phyloP scores from a whole-genome alignment of 2,329 filamentous ascomycete species.

The Pseudocercospora musae region DNA sequence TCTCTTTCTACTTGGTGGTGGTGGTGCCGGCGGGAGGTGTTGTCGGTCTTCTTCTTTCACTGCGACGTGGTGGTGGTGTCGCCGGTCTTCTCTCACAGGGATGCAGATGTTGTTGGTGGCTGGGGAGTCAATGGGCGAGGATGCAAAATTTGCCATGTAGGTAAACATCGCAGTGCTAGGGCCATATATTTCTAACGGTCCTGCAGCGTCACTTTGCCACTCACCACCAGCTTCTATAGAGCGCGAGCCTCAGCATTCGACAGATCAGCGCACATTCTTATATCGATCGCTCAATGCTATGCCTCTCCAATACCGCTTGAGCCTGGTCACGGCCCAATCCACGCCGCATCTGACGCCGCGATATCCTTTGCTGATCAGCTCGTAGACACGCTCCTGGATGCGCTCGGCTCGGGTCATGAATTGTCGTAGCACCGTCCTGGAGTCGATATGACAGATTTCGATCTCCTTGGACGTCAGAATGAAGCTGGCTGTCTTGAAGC shows the following conservation, averaged over 20 bases:
- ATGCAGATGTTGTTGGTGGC: background rate
- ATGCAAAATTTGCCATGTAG: background rate
- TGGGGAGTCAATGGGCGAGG: background rate
- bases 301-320: no score
- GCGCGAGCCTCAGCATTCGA: no score
- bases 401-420: no score
- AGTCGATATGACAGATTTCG: background rate
- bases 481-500: background rate
- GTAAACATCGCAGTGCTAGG: background rate
- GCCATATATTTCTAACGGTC: background rate
- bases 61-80: background rate
- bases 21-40: background rate
- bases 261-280: no score
- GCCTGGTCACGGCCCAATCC: no score
- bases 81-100: background rate
- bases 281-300: no score
- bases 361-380: no score
- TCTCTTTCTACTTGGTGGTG: background rate
- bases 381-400: no score
- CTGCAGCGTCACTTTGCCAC: background rate
- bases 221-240: no score
- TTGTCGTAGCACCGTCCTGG: background rate
- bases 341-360: no score
- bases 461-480: background rate
- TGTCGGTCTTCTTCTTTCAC: background rate